Percentiles rank a stretch among this genome's conserved stretches.
phyloP scores from a whole-genome alignment of 805 yeast genomes.

The Sungouiozyma intestinalis region DNA sequence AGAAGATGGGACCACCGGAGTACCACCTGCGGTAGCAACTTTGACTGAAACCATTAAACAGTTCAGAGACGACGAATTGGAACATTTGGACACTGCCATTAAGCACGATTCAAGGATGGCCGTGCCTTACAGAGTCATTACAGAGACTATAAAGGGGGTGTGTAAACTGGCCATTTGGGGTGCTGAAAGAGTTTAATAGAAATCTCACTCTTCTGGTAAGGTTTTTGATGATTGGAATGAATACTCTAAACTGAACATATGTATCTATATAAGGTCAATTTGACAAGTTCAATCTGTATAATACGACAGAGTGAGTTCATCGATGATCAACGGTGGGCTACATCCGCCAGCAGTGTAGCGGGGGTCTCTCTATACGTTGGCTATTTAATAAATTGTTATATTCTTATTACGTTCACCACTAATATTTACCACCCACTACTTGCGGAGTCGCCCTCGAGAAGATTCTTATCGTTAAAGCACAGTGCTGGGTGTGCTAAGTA shows the following conservation, averaged over 20 bases:
- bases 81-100: constrained; percentile 89
- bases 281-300: too few species aligned
- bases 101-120: constrained; percentile 89
- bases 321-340: too few species aligned
- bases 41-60: constrained; percentile 55
- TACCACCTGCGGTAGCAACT: constrained; percentile 41
- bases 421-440: background rate
- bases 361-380: background rate
- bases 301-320: too few species aligned
- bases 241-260: too few species aligned
- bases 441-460: background rate
- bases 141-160: constrained; percentile 75
- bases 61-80: constrained; percentile 90
- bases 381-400: too few species aligned
- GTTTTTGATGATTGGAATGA: too few species aligned
- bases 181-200: constrained; percentile 79
- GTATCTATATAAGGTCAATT: too few species aligned
- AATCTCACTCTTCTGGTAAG: too few species aligned
- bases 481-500: too few species aligned
- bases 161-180: constrained; percentile 86
- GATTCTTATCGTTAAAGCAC: too few species aligned
- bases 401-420: background rate
- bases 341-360: too few species aligned
- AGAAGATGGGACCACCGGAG: constrained; percentile 20
- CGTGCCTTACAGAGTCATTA: constrained; percentile 78